Conservation (phyloP, 139 green algal genomes). For the Helicosporidium sp. region DNA sequence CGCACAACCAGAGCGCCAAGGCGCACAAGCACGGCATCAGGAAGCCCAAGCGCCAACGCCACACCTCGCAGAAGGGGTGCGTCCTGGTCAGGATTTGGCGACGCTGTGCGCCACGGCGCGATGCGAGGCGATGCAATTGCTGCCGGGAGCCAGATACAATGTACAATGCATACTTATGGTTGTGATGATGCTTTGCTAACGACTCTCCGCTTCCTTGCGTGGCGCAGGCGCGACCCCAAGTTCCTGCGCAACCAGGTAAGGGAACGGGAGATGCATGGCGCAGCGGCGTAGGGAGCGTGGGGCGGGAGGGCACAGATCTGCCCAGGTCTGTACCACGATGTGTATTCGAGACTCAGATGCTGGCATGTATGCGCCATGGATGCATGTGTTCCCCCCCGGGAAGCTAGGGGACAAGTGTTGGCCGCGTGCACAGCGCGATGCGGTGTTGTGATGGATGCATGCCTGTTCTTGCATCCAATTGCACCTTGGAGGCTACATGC, state of each 20-base stretch:
- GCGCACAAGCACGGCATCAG: slow-evolving; percentile 74
- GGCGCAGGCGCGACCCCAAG: slow-evolving; percentile 64
- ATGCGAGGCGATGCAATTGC: too few species aligned
- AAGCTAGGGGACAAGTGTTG: too few species aligned
- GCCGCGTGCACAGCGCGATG: too few species aligned
- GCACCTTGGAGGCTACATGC: background rate
- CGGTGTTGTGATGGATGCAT: too few species aligned
- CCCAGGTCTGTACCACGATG: too few species aligned
- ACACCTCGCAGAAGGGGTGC: slow-evolving; percentile 48
- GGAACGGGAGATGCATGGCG: too few species aligned
- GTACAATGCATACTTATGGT: too few species aligned
- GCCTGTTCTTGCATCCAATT: background rate
- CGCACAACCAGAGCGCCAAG: slow-evolving; percentile 80
- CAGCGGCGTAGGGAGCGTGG: too few species aligned
- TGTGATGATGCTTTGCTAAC: background rate
- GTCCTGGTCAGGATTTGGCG: slow-evolving; percentile 3
- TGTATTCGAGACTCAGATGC: background rate
- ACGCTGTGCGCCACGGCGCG: background rate
- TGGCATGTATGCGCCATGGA: background rate
- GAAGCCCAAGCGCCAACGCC: slow-evolving; percentile 59
- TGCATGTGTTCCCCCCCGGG: background rate
- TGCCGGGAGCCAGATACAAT: too few species aligned
- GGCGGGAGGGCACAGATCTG: too few species aligned
- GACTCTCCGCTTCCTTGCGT: background rate
- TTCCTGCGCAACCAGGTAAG: slow-evolving; percentile 71